Conservation (phyloP, 768 basidiomycete genomes). For the Pulveroboletus sp. region DNA sequence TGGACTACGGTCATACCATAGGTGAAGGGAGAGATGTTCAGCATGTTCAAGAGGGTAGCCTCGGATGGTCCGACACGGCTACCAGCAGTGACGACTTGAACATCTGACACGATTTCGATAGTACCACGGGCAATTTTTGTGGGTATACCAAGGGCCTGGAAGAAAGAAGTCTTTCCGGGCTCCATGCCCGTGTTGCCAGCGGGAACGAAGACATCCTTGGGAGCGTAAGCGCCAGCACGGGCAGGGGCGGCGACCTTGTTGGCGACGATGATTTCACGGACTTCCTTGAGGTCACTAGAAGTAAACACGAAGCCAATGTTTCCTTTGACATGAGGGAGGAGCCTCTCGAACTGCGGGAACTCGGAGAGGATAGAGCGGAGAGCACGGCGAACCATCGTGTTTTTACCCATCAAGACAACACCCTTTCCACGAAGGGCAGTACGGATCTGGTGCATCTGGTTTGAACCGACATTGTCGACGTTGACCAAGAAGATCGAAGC, state of each 20-base stretch:
- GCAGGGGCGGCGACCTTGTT: slow-evolving; percentile 99
- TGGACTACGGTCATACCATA: slow-evolving; percentile 99
- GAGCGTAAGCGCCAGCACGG: slow-evolving; percentile 94
- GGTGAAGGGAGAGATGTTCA: slow-evolving; percentile 99
- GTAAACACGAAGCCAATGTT: slow-evolving; percentile 99
- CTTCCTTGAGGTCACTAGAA: slow-evolving; percentile 82
- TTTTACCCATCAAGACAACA: slow-evolving; percentile 99
- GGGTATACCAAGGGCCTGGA: slow-evolving; percentile 99
- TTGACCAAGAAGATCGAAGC: slow-evolving; percentile 99
- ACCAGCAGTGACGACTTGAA: slow-evolving; percentile 90
- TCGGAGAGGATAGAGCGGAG: slow-evolving; percentile 88
- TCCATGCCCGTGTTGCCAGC: slow-evolving; percentile 99
- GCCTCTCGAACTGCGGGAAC: slow-evolving; percentile 90
- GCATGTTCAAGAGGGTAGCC: slow-evolving; percentile 98
- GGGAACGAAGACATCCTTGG: slow-evolving; percentile 88
- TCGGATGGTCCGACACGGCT: slow-evolving; percentile 95
- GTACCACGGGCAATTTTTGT: slow-evolving; percentile 99
- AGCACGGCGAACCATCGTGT: slow-evolving; percentile 99
- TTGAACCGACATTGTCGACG: slow-evolving; percentile 99
- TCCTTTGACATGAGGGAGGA: slow-evolving; percentile 92
- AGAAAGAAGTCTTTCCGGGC: slow-evolving; percentile 99
- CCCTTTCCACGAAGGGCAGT: slow-evolving; percentile 94
- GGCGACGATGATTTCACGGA: slow-evolving; percentile 88
- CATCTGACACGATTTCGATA: slow-evolving; percentile 97
- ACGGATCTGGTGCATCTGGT: slow-evolving; percentile 99